phyloP scores from a whole-genome alignment of 2,329 filamentous ascomycete genomes.

The Chaetomiaceae sp. region DNA sequence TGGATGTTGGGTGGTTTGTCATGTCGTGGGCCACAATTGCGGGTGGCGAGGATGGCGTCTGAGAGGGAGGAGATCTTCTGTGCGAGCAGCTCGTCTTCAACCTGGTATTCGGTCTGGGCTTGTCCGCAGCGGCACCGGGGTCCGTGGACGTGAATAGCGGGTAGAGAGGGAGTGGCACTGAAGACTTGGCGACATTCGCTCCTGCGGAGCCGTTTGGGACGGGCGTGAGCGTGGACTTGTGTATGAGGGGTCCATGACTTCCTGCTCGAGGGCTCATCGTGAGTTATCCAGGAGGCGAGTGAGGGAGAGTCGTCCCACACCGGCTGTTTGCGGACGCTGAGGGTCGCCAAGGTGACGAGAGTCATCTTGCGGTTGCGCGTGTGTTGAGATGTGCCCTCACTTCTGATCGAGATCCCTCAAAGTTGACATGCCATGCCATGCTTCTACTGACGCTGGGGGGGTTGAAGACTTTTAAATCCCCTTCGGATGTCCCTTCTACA shows the following conservation, averaged over 20 bases:
- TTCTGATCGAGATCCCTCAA: no score
- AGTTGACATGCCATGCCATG: no score
- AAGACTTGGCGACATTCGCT: conserved; percentile 19
- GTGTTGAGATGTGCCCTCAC: no score
- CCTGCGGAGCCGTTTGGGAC: conserved; percentile 8
- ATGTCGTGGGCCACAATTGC: no score
- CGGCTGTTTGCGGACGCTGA: conserved; percentile 2
- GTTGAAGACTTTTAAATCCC: no score
- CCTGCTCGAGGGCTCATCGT: conserved; percentile 3
- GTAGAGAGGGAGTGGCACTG: conserved; percentile 13
- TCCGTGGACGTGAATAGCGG: conserved; percentile 19
- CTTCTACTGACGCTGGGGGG: no score
- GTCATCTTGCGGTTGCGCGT: no score
- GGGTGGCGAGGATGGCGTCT: conserved; percentile 7
- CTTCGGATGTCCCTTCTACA: neutral
- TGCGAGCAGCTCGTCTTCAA: conserved; percentile 15
- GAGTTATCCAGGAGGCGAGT: conserved; percentile 2
- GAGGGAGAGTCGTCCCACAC: conserved; percentile 2
- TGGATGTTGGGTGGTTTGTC: neutral
- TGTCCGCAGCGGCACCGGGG: conserved; percentile 16
- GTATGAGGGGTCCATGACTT: conserved; percentile 8
- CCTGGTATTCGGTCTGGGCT: neutral
- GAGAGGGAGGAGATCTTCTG: conserved; percentile 12
- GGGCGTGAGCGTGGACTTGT: conserved; percentile 1
- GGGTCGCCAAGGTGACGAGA: neutral